phyloP scores from a whole-genome alignment of 805 yeast genomes.

The Kuraishia piskuri region DNA sequence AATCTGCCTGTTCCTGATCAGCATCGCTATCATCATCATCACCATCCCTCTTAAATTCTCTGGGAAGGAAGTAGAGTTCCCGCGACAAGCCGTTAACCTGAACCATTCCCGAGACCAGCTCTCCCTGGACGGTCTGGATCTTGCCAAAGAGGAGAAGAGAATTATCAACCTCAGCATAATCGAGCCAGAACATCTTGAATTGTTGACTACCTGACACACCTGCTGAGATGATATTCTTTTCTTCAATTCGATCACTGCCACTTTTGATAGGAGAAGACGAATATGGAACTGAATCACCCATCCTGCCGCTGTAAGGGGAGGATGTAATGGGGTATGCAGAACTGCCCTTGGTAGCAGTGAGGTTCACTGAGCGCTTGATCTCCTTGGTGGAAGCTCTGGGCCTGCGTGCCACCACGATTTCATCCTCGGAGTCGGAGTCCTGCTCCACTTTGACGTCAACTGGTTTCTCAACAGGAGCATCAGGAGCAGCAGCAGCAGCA shows the following conservation, averaged over 20 bases:
- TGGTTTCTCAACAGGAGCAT: not conserved
- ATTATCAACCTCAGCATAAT: constrained; percentile 71
- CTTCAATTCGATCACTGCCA: not conserved
- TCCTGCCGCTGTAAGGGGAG: not conserved
- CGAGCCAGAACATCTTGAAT: constrained; percentile 83
- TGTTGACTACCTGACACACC: not conserved
- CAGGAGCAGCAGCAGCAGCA: not conserved
- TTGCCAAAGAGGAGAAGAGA: constrained; percentile 76
- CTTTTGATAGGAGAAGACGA: not conserved
- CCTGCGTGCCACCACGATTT: constrained; percentile 43
- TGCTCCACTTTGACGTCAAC: not conserved
- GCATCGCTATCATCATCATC: constrained; percentile 11
- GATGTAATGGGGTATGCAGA: constrained; percentile 1
- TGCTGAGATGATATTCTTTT: not conserved
- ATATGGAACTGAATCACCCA: not conserved
- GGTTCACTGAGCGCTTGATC: constrained; percentile 31
- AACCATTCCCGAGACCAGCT: constrained; percentile 63
- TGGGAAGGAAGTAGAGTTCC: constrained; percentile 73
- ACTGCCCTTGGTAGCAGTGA: constrained; percentile 22
- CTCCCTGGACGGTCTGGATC: constrained; percentile 48
- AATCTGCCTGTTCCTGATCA: constrained; percentile 10
- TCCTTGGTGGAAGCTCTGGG: constrained; percentile 36
- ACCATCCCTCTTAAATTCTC: constrained; percentile 23
- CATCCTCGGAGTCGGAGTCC: constrained; percentile 47
- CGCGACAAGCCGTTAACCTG: constrained; percentile 64